A percentile compares a stretch with the other conserved stretches of the same genome.
Conservation (phyloP, 2,329 filamentous ascomycete genomes). For the Cladosporium velox region DNA sequence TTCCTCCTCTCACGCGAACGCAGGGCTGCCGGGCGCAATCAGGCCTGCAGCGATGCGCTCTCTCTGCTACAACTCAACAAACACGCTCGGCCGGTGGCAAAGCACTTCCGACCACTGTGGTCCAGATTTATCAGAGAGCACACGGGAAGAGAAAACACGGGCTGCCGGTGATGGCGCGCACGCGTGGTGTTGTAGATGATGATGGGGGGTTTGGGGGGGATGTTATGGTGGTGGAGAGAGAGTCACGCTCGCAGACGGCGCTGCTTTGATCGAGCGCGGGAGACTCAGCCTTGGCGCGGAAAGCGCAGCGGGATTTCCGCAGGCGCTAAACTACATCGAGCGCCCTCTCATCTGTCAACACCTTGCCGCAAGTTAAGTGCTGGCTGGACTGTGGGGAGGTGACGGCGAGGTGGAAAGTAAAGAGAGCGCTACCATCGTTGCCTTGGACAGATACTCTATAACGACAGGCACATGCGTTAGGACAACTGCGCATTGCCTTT, state of each 20-base stretch:
- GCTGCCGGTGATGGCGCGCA: conserved; percentile 17
- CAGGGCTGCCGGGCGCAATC: conserved; percentile 20
- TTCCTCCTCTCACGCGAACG: conserved; percentile 13
- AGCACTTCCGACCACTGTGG: conserved; percentile 8
- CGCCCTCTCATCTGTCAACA: not conserved
- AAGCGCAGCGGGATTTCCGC: not conserved
- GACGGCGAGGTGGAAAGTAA: not conserved
- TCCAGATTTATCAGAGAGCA: conserved; percentile 19
- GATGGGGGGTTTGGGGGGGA: conserved; percentile 16
- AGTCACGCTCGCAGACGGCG: conserved; percentile 4
- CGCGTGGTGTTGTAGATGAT: conserved; percentile 12
- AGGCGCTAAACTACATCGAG: not conserved
- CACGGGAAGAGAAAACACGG: not conserved
- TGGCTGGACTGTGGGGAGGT: not conserved
- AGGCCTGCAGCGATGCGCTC: conserved; percentile 14
- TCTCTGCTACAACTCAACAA: conserved; percentile 20
- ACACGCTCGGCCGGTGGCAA: conserved; percentile 2
- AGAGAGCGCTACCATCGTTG: not conserved
- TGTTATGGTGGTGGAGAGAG: conserved; percentile 15
- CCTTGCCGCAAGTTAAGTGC: not conserved
- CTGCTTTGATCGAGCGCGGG: conserved; percentile 6
- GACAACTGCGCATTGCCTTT: conserved; percentile 3
- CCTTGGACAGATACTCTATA: not conserved
- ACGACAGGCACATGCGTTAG: conserved; percentile 33
- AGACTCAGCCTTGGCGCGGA: not conserved